Evolutionary conservation across 805 yeast species (phyloP), one percentile per base, ranked within the genome.

Genomic region (Hanseniaspora meyeri): DNA sequence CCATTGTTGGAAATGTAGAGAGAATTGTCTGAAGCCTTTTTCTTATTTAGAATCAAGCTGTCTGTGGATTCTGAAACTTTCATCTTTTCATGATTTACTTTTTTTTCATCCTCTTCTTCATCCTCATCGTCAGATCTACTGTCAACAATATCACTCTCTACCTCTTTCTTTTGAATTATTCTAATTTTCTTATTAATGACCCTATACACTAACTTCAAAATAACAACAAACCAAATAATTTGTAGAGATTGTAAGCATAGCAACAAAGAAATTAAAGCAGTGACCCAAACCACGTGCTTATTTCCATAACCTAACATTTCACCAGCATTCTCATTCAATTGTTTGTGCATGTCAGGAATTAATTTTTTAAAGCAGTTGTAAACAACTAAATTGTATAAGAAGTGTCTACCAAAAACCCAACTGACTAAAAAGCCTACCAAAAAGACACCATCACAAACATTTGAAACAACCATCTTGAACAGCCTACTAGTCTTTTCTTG

Each of bases 51-150:
- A 7, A 42, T 11, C 17, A 42, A 42, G 16, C 45, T 42, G 14
- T 42, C 45, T 14, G 45, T 14, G 14, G 45, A 42, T 11, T 20
- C 19, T n/a, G 31, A 24, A 12, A 31, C 7, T 19, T 40, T 40
- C 19, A 40, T 36, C 1, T 31, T 19, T 20, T 31, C 29, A 27
- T 47, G 40, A 12, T 16, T 47, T 20, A 19, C 20, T 3, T 43
- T 38, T n/a, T 43, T 43, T 17, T 45, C 45, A 27, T 11, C 32
- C 20, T 51, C 51, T 16, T 61, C 65, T 38, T 63, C 74, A 52
- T 82, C 87, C 56, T 86, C 95, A 57, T 77, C 83, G 62, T 87
- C 95, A 65, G 91, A 83, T 69, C 96, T 79, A 36, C 84, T 83
- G 67, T 89, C 96, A 20, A 40, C 57, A 19, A 53, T 53, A 19